Conservation (phyloP, 2,329 filamentous ascomycete species). For the Epichloe elymi region DNA sequence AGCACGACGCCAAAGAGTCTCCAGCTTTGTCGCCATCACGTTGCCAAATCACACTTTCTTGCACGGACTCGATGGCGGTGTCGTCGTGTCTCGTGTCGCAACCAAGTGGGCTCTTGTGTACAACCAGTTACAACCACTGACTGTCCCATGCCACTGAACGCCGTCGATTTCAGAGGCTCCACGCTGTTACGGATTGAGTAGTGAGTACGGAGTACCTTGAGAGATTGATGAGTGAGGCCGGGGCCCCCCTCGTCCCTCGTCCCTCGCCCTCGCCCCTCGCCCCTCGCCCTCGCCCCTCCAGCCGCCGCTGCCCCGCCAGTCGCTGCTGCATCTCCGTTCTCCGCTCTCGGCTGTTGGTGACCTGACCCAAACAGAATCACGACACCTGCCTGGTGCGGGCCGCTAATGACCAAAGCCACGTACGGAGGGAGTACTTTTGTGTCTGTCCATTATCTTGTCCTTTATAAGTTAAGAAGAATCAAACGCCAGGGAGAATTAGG, state of each 20-base stretch:
- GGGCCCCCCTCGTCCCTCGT: too few species aligned
- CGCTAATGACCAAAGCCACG: slow-evolving; percentile 3
- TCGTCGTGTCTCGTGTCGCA: slow-evolving; percentile 2
- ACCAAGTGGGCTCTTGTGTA: background rate
- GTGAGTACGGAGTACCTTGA: too few species aligned
- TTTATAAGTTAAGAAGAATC: slow-evolving; percentile 1
- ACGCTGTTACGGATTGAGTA: background rate
- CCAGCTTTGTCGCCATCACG: background rate
- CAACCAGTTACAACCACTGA: background rate
- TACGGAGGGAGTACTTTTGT: background rate
- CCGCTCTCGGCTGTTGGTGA: slow-evolving; percentile 8
- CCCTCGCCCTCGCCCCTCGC: background rate
- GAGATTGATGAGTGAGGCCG: too few species aligned
- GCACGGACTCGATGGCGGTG: background rate
- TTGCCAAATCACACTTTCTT: slow-evolving; percentile 2
- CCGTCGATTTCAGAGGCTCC: background rate
- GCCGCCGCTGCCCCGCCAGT: slow-evolving; percentile 5
- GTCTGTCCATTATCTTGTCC: background rate
- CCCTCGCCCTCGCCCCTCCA: background rate
- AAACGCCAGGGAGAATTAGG: background rate
- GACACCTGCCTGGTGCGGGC: background rate
- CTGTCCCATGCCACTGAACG: background rate
- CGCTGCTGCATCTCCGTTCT: slow-evolving; percentile 2
- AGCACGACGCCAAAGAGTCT: background rate
- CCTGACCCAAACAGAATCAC: slow-evolving; percentile 6